A percentile compares a stretch with the other conserved stretches of the same genome.
phyloP scores from a whole-genome alignment of 2,329 filamentous ascomycete genomes.

The Elsinoe perseae region DNA sequence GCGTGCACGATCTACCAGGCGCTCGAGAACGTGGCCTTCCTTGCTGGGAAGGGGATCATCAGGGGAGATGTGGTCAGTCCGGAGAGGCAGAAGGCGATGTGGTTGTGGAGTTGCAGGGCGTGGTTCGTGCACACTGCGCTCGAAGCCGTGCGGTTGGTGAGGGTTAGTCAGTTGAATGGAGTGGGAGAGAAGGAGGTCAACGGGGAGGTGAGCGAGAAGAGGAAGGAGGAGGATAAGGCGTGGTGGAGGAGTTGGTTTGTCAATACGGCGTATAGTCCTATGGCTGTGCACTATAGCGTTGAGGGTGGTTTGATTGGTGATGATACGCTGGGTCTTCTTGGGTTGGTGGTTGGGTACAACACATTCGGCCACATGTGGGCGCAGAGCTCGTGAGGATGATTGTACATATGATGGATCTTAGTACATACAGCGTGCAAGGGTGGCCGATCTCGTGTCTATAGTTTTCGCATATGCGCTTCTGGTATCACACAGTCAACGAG shows the following conservation, averaged over 20 bases:
- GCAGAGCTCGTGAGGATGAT: constrained; percentile 11
- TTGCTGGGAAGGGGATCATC: constrained; percentile 65
- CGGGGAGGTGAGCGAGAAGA: constrained; percentile 40
- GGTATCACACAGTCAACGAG: background rate
- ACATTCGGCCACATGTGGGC: constrained; percentile 19
- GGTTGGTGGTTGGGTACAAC: constrained; percentile 15
- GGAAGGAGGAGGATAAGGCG: constrained; percentile 36
- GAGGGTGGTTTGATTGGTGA: constrained; percentile 17
- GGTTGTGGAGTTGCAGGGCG: constrained; percentile 65
- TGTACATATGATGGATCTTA: constrained; percentile 2
- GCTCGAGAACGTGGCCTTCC: constrained; percentile 75
- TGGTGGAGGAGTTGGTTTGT: constrained; percentile 18
- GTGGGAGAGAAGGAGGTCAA: constrained; percentile 27
- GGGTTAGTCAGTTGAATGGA: constrained; percentile 36
- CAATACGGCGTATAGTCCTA: constrained; percentile 19
- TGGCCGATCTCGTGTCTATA: background rate
- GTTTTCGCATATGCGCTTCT: background rate
- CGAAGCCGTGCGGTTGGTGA: constrained; percentile 59
- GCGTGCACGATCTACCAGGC: constrained; percentile 64
- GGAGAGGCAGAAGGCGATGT: constrained; percentile 51
- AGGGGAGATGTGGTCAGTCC: constrained; percentile 25
- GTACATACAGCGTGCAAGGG: background rate
- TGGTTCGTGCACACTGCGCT: constrained; percentile 73
- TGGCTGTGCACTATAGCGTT: constrained; percentile 19
- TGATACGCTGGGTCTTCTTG: constrained; percentile 17